phyloP scores from a whole-genome alignment of 192 early-diverging fungal species.

The Entophlyctis luteolus region DNA sequence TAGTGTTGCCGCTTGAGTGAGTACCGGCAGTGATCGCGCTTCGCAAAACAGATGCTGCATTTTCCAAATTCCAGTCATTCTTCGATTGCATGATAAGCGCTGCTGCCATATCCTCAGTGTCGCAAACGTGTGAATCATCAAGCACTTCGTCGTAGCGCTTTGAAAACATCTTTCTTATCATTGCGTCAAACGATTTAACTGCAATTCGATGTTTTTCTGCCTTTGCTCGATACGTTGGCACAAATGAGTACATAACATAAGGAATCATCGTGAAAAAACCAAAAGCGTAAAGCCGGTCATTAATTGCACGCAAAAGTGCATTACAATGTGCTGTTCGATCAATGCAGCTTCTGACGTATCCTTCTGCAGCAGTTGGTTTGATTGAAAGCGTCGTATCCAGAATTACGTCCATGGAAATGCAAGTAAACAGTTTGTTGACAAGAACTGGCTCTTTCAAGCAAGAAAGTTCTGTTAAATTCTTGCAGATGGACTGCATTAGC shows the following conservation, averaged over 20 bases:
- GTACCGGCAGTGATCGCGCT: background rate
- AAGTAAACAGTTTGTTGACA: background rate
- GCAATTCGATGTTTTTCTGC: background rate
- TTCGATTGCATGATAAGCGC: background rate
- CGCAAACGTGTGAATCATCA: too few species aligned
- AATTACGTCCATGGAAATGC: conserved; percentile 1
- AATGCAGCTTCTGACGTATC: too few species aligned
- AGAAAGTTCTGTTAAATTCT: background rate
- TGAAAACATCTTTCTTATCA: too few species aligned
- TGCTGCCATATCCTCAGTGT: background rate
- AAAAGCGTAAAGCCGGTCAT: too few species aligned
- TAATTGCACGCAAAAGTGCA: too few species aligned
- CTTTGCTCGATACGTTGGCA: background rate
- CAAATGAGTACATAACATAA: background rate
- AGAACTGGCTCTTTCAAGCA: background rate
- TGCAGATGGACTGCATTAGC: background rate
- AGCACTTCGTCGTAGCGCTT: too few species aligned
- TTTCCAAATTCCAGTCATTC: background rate
- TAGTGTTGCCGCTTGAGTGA: background rate
- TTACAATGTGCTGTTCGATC: too few species aligned
- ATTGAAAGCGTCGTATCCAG: background rate
- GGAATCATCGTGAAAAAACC: background rate
- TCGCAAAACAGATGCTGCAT: background rate
- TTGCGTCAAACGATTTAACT: too few species aligned
- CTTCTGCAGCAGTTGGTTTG: background rate